Conservation (phyloP, 2,329 filamentous ascomycete genomes). For the Cladophialophora yegresii region DNA sequence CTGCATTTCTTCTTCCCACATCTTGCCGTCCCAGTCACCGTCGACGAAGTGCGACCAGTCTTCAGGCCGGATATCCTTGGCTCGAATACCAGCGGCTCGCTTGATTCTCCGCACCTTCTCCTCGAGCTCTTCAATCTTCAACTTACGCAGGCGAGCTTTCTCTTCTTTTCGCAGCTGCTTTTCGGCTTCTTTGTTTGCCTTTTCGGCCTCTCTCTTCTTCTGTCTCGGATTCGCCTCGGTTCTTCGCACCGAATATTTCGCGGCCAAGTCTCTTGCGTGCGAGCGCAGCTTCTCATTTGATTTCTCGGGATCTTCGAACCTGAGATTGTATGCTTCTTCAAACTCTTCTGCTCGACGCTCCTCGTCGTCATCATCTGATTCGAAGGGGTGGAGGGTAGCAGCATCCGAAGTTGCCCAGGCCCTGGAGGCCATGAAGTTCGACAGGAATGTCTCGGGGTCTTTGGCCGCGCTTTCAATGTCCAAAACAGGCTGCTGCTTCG, state of each 20-base stretch:
- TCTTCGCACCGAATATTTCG: constrained; percentile 78
- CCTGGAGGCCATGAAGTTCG: constrained; percentile 88
- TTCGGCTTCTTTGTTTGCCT: constrained; percentile 74
- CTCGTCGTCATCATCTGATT: constrained; percentile 84
- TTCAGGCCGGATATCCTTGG: constrained; percentile 64
- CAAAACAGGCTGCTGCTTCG: constrained; percentile 55
- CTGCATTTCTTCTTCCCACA: constrained; percentile 89
- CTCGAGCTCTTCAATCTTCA: constrained; percentile 90
- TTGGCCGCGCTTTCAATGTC: constrained; percentile 78
- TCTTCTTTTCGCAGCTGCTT: constrained; percentile 76
- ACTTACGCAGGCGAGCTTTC: constrained; percentile 76
- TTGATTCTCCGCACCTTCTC: constrained; percentile 85
- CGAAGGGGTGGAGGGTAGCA: constrained; percentile 72
- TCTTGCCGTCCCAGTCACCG: constrained; percentile 81
- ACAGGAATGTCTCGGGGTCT: constrained; percentile 89
- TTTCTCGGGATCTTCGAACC: constrained; percentile 88
- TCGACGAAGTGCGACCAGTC: constrained; percentile 85
- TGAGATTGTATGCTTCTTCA: constrained; percentile 90
- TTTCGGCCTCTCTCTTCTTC: constrained; percentile 75
- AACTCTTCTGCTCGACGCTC: constrained; percentile 78
- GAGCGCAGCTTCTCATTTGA: constrained; percentile 85
- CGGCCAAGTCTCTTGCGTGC: constrained; percentile 83
- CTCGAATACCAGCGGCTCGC: constrained; percentile 76
- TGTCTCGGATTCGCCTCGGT: constrained; percentile 78
- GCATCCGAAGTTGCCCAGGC: constrained; percentile 76